Evolutionary conservation across 495 filamentous ascomycete genomes (phyloP).

Genomic region (Neohortaea acidophila): DNA sequence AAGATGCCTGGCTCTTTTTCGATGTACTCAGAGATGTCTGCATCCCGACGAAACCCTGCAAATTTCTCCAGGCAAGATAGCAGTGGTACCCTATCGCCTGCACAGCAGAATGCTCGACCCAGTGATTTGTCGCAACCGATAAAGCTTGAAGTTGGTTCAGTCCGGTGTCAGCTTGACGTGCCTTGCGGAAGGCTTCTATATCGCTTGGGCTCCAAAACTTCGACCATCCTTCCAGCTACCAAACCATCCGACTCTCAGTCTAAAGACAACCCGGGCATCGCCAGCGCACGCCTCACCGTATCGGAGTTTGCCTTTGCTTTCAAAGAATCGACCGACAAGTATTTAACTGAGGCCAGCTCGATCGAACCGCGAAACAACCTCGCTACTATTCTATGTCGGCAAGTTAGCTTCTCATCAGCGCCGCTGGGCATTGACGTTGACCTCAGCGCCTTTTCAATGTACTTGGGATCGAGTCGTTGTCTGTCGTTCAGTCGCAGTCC

Average conservation of each 20-base stretch:
- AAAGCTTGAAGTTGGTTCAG: conserved; percentile 2
- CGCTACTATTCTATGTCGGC: conserved; percentile 57
- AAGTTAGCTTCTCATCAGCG: conserved; percentile 11
- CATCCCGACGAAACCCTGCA: conserved; percentile 2
- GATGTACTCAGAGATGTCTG: conserved; percentile 18
- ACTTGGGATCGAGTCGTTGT: conserved; percentile 34
- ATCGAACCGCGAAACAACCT: conserved; percentile 27
- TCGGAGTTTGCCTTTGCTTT: not conserved
- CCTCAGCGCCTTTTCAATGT: conserved; percentile 1
- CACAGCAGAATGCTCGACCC: not conserved
- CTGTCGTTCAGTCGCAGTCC: conserved; percentile 45
- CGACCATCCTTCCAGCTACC: not conserved
- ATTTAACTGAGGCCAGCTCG: not conserved
- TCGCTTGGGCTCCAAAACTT: not conserved
- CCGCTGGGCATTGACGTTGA: not conserved
- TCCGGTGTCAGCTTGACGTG: conserved; percentile 4
- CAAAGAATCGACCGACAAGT: not conserved
- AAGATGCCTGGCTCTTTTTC: conserved; percentile 29
- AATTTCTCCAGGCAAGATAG: not conserved
- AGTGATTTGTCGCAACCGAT: not conserved
- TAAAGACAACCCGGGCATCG: too few relatives aligned
- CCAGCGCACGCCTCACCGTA: not conserved
- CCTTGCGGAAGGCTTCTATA: conserved; percentile 2
- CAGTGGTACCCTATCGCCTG: not conserved
- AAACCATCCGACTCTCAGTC: too few relatives aligned